These are phyloP conservation scores for Cryptosporidium bovis DNA, from an alignment of 169 alveolate genomes.

Conservation along the genomic window DNA sequence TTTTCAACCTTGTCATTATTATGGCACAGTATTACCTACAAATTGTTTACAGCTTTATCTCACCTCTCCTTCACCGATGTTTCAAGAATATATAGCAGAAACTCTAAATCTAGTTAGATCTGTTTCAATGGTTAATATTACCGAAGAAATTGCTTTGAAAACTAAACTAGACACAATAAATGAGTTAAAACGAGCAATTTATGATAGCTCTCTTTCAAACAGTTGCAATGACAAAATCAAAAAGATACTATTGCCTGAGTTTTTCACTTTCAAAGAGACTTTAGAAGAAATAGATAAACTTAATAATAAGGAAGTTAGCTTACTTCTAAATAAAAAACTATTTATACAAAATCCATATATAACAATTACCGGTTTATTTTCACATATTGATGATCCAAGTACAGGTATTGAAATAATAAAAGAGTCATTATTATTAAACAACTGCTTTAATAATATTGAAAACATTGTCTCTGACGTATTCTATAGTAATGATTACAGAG, in stretches of 20 bases:
- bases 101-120: conserved; percentile 13
- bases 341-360: conserved; percentile 38
- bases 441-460: conserved; percentile 15
- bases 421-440: conserved; percentile 32
- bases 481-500: background rate
- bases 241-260: conserved; percentile 37
- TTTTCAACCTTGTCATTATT: conserved; percentile 56
- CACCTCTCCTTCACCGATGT: conserved; percentile 68
- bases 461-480: background rate
- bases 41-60: conserved; percentile 42
- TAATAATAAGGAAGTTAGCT: conserved; percentile 9
- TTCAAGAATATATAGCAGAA: conserved; percentile 34
- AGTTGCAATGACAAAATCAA: conserved; percentile 42
- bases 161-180: conserved; percentile 18
- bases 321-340: conserved; percentile 34
- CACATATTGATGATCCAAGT: conserved; percentile 38
- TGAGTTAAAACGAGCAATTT: background rate
- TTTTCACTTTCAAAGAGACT: background rate
- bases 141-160: conserved; percentile 23
- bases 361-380: conserved; percentile 31
- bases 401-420: conserved; percentile 15
- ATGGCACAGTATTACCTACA: conserved; percentile 51
- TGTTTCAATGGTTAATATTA: conserved; percentile 29
- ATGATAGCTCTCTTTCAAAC: background rate
- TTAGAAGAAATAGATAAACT: conserved; percentile 2